Evolutionary conservation across 2,329 filamentous ascomycete species (phyloP), one percentile per base, ranked within the genome.

Genomic region (Hymenoscyphus salicellus): DNA sequence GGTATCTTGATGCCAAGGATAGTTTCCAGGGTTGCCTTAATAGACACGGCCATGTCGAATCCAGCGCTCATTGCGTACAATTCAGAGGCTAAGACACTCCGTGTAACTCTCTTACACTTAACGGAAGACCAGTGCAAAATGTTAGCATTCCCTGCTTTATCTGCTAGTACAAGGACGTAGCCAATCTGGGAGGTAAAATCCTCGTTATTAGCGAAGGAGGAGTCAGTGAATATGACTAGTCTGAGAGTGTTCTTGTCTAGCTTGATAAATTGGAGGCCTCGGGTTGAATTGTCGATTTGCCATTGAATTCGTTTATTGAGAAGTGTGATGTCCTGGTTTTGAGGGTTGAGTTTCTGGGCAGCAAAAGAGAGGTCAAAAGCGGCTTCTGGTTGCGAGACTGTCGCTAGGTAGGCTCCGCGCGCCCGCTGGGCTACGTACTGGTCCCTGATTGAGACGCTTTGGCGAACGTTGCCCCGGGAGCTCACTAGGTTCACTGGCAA

Each of bases 351-450:
- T 6, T 55, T 55, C 49, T 55, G 20, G 49, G 49, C 33, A 62
- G 60, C 57, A 46, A 61, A 61, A 2, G 32, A 66, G 4, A 66
- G 46, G 41, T 64, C 36, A 36, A 64, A 66, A 30, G 55, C 43
- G 16, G 52, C 46, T 23, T 67, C 55, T 23, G 43, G 61, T 55
- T 65, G 46, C 26, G 30, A 62, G 20, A 66, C 38, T 16, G 55
- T 60, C 20, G 52, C 56, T 28, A 68, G 58, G 60, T 68, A 64
- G 3, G 55, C 62, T 28, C 64, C 60, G 61, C 56, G 20, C 5
- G 57, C 62, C 52, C 55, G 30, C 59, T 65, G 58, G 33, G 43
- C 58, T 36, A 65, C 11, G 26, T 61, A 65, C 46, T 65, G 28
- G 11, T 63, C 43, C 46, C 61, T 63, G 8, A 20, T 23, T n/a